Evolutionary conservation across 2,329 filamentous ascomycete species (phyloP), one percentile per base, ranked within the genome.

Genomic region (Bipolaris oryzae): DNA sequence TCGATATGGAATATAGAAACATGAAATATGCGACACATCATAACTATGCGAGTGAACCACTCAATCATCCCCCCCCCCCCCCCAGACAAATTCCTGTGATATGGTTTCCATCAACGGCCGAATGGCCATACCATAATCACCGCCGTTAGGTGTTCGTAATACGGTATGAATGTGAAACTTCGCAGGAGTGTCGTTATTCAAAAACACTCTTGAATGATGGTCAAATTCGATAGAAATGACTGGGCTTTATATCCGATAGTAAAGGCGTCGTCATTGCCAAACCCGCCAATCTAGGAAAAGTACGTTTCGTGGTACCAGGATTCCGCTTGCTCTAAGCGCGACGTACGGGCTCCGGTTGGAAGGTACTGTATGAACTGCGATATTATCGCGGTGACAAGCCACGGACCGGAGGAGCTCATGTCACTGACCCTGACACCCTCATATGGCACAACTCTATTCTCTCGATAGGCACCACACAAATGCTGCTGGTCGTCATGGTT

Each of bases 141-240:
- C 90, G 0, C 78, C 85, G 72, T 94, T 93, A 0, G 90, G 90
- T 28, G 85, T 87, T 35, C 90, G 76, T 60, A 91, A 75, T 48
- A 91, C 76, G 0, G 90, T 93, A 71, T 94, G 90, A 18, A 91
- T 89, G 66, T 94, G 90, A 66, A 91, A 94, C 74, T 89, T 90
- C 25, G 86, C 87, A 0, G 90, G 90, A 74, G 89, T 84, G 46
- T 80, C 80, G 69, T 92, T 94, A 1, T 82, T 86, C 67, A 93
- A 73, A 65, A 92, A 93, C 0, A 93, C 90, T 0, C 90, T 89
- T 0, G 86, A 90, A 73, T 93, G 90, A 69, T 92, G 89, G 66
- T 93, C 90, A 66, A 94, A 90, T 79, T 93, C 90, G 48, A 89
- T 79, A 1, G 92, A 78, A 0, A 91, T 79, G 0, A 93, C 89